phyloP scores from a whole-genome alignment of 2,329 filamentous ascomycete species.

The Orbilia quercus region DNA sequence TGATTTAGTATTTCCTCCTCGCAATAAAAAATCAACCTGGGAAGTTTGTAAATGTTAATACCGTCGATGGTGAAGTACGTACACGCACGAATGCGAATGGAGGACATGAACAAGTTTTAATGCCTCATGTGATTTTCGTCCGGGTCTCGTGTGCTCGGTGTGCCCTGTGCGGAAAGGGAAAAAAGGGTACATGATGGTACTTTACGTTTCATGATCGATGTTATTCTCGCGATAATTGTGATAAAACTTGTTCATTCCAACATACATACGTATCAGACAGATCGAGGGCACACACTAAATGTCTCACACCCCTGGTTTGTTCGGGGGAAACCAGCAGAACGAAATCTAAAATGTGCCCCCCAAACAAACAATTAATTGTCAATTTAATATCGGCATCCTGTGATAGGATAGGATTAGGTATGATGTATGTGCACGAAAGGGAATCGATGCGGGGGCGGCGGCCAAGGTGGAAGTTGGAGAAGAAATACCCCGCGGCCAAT shows the following conservation, averaged over 20 bases:
- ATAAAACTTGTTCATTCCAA: conserved; percentile 1
- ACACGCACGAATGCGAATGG: conserved; percentile 12
- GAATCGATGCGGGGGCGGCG: conserved; percentile 26
- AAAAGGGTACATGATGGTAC: conserved; percentile 51
- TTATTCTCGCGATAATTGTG: neutral
- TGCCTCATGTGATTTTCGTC: conserved; percentile 54
- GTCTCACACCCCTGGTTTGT: conserved; percentile 38
- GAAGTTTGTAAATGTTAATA: conserved; percentile 1
- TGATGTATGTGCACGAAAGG: conserved; percentile 16
- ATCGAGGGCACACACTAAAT: conserved; percentile 40
- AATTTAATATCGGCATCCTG: no score
- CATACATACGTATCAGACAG: conserved; percentile 21
- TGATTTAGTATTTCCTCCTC: conserved; percentile 19
- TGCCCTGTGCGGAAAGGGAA: conserved; percentile 15
- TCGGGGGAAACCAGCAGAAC: no score
- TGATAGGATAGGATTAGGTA: no score
- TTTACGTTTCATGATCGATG: conserved; percentile 11
- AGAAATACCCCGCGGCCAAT: conserved; percentile 43
- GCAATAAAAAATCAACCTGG: no score
- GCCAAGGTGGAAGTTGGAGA: neutral
- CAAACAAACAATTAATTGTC: conserved; percentile 1
- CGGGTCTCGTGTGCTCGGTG: conserved; percentile 7
- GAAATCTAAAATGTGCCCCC: conserved; percentile 6
- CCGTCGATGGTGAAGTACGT: neutral
- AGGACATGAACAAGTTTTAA: conserved; percentile 22